phyloP scores from a whole-genome alignment of 1,284 basidiomycete genomes.

The Naganishia sp. region DNA sequence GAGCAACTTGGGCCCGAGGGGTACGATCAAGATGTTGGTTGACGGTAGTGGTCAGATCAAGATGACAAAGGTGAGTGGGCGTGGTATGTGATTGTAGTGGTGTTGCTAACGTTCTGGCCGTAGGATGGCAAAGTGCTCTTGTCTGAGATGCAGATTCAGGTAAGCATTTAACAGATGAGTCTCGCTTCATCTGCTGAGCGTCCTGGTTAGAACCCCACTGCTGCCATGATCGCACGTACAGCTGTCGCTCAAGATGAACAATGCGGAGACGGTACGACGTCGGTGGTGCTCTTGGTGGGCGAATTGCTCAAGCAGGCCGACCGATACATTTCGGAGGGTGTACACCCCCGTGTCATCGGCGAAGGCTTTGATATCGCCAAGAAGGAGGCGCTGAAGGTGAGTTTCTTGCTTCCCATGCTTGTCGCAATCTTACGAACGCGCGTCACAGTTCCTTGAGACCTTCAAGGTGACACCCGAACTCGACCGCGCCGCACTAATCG shows the following conservation, averaged over 20 bases:
- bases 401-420: conserved; percentile 40
- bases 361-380: conserved; percentile 97
- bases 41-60: conserved; percentile 99
- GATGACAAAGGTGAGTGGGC: conserved; percentile 81
- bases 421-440: background rate
- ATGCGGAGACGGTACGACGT: conserved; percentile 98
- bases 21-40: conserved; percentile 98
- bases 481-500: conserved; percentile 87
- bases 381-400: conserved; percentile 82
- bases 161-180: conserved; percentile 34
- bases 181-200: background rate
- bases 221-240: conserved; percentile 97
- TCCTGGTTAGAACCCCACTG: conserved; percentile 77
- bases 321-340: conserved; percentile 96
- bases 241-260: conserved; percentile 99
- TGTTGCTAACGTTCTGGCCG: background rate
- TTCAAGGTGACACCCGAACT: conserved; percentile 73
- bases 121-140: conserved; percentile 94
- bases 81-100: background rate
- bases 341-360: conserved; percentile 93
- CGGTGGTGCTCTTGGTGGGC: conserved; percentile 93
- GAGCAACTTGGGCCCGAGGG: conserved; percentile 90
- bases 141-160: conserved; percentile 99
- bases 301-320: conserved; percentile 97
- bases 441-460: conserved; percentile 78